phyloP scores from a whole-genome alignment of 768 basidiomycete species.

The Boletus fagicola region DNA sequence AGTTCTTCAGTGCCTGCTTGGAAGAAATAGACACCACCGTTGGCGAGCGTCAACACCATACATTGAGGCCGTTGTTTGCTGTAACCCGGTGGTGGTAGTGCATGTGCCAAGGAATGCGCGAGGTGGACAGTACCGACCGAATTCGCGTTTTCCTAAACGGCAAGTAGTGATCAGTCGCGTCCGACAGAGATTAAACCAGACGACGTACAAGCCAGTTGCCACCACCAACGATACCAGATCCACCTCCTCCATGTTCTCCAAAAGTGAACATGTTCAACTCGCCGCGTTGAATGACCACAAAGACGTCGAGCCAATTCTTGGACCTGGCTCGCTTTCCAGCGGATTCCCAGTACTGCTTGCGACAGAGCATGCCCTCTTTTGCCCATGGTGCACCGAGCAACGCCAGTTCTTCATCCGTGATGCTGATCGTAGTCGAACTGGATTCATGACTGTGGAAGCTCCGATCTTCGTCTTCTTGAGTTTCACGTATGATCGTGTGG shows the following conservation, averaged over 20 bases:
- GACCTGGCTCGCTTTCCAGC: conserved; percentile 81
- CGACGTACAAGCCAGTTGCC: conserved; percentile 95
- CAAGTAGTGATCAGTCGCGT: conserved; percentile 2
- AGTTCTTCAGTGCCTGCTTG: conserved; percentile 98
- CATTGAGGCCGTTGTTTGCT: conserved; percentile 88
- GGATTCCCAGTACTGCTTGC: conserved; percentile 93
- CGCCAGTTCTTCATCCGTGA: conserved; percentile 93
- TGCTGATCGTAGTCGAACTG: conserved; percentile 72
- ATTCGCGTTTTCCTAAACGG: conserved; percentile 75
- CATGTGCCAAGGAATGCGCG: conserved; percentile 83
- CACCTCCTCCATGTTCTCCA: conserved; percentile 67
- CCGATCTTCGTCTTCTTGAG: conserved; percentile 82
- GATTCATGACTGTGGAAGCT: conserved; percentile 66
- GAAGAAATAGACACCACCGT: conserved; percentile 94
- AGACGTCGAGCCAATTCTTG: conserved; percentile 91
- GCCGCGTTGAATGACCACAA: conserved; percentile 93
- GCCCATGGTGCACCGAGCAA: conserved; percentile 97
- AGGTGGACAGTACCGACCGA: conserved; percentile 80
- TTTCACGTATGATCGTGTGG: conserved; percentile 93
- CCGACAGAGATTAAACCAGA: neutral
- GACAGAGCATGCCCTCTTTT: conserved; percentile 94
- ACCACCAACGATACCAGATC: conserved; percentile 75
- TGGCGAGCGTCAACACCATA: conserved; percentile 88
- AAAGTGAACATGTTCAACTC: conserved; percentile 96
- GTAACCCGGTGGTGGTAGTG: conserved; percentile 89